Base-by-base conservation (phyloP, 306 rosid species). In the Sicyos edulis region DNA sequence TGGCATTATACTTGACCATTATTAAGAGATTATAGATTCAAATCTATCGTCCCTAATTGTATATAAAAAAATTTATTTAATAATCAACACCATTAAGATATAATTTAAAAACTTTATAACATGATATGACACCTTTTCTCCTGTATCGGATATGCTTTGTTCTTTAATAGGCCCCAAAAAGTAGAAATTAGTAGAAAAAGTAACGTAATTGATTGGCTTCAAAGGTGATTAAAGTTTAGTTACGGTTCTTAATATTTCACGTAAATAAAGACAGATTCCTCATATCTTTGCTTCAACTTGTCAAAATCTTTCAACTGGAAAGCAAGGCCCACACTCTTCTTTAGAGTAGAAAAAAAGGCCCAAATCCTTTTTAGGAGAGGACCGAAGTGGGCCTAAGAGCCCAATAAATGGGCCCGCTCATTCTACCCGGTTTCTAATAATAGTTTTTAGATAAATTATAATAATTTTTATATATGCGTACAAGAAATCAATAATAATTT, bases 351-450 rank as follows among this genome's bases (percentile, higher is more conserved):
- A 0, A 21, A 19, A 15, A 34, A 42, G 40, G 55, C 72, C 72
- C 72, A 67, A 66, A 19, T 20, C 44, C 19, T 3, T 67, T 67
- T 67, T 67, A 67, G 56, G 20, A 21, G 20, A 45, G 16, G 9
- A 40, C 3, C 14, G 40, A 42, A n/a, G 54, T 65, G 71, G 4
- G 10, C 55, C 55, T 15, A 47, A 4, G 4, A 4, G 73, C 58
- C 56, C 73, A 68, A 68, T 1, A 22, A 24, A 68, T 49, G 56
- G 42, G 12, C 56, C 72, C 72, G 6, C 72, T 44, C 54, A 17
- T 42, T 37, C n/a, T 19, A 65, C 5, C 10, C 17, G 19, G 67
- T 61, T 26, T 32, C 47, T 61, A 26, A 26, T 26, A 1, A 26
- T 66, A 54, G 71, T 66, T 5, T 7, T 21, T 45, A 26, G 3